Evolutionary conservation across 2,329 filamentous ascomycete species (phyloP).

Genomic region (Aspergillus aculeatinus): DNA sequence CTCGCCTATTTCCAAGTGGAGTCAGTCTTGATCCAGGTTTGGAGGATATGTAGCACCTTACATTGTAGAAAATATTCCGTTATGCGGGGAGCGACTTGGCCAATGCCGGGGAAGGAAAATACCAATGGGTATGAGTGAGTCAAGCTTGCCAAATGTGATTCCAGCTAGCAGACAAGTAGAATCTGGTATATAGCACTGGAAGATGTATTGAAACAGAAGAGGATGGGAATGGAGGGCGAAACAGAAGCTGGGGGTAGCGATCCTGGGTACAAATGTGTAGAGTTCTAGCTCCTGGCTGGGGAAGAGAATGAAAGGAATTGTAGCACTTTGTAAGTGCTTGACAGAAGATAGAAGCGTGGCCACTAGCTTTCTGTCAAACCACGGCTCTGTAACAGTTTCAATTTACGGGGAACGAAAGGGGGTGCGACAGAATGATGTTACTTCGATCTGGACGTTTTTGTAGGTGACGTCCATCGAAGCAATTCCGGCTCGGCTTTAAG

Average conservation of each 20-base stretch:
- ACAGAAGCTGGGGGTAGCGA: background rate
- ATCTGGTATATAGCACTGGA: too few species aligned
- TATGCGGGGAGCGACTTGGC: slow-evolving; percentile 23
- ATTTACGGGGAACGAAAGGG: background rate
- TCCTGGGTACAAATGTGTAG: background rate
- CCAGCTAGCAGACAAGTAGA: background rate
- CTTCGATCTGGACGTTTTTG: slow-evolving; percentile 4
- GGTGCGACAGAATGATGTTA: slow-evolving; percentile 22
- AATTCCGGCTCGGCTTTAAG: background rate
- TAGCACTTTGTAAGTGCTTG: background rate
- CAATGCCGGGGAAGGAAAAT: slow-evolving; percentile 18
- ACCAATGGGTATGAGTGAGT: background rate
- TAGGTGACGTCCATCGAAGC: background rate
- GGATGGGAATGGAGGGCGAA: background rate
- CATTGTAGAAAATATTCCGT: slow-evolving; percentile 21
- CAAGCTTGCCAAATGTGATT: background rate
- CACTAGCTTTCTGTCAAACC: slow-evolving; percentile 12
- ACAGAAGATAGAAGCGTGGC: slow-evolving; percentile 7
- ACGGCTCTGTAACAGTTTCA: slow-evolving; percentile 29
- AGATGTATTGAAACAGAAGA: background rate
- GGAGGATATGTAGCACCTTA: slow-evolving; percentile 14
- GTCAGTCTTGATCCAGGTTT: slow-evolving; percentile 11
- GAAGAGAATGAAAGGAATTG: background rate
- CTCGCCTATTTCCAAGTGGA: slow-evolving; percentile 59
- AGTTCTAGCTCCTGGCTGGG: background rate